Percentiles rank a stretch among this genome's conserved stretches.
Evolutionary conservation across 192 early-diverging fungal genomes (phyloP).

Genomic region (Haplosporangium gracile): DNA sequence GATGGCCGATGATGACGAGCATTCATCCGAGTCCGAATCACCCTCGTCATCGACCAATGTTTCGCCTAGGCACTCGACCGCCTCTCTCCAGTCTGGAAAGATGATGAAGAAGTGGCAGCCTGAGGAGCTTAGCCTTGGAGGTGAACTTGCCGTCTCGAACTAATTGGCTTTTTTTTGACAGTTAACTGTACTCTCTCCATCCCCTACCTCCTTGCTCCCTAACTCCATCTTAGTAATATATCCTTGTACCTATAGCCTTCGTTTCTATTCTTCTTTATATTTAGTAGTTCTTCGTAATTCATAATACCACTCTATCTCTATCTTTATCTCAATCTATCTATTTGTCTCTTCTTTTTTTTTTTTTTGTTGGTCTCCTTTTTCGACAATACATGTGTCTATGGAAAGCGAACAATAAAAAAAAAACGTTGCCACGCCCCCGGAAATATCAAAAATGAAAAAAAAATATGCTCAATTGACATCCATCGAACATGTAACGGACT

Average conservation of each 20-base stretch:
- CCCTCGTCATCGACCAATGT: slow-evolving; percentile 35
- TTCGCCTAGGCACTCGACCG: slow-evolving; percentile 45
- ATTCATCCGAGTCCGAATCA: slow-evolving; percentile 3
- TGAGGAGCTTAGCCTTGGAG: slow-evolving; percentile 5
- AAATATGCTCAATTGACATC: too few relatives aligned
- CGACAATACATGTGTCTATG: too few relatives aligned
- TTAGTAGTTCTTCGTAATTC: background rate
- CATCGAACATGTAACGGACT: background rate
- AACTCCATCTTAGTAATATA: background rate
- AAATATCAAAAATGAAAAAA: too few relatives aligned
- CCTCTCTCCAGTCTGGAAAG: slow-evolving; percentile 13
- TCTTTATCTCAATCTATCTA: background rate
- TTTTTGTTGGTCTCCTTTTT: background rate
- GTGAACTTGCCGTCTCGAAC: background rate
- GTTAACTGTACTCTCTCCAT: background rate
- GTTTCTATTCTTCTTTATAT: background rate
- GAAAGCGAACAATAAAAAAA: too few relatives aligned
- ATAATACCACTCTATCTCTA: background rate
- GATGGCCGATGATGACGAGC: slow-evolving; percentile 34
- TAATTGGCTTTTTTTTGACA: background rate
- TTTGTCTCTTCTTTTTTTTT: background rate
- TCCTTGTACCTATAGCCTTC: slow-evolving; percentile 1
- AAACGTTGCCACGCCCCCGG: too few relatives aligned
- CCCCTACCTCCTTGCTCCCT: background rate
- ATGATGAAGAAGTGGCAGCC: slow-evolving; percentile 5